Percentiles rank a stretch among this genome's conserved stretches.
Conservation (phyloP, 1,284 basidiomycete species). For the Heterobasidion irregulare region DNA sequence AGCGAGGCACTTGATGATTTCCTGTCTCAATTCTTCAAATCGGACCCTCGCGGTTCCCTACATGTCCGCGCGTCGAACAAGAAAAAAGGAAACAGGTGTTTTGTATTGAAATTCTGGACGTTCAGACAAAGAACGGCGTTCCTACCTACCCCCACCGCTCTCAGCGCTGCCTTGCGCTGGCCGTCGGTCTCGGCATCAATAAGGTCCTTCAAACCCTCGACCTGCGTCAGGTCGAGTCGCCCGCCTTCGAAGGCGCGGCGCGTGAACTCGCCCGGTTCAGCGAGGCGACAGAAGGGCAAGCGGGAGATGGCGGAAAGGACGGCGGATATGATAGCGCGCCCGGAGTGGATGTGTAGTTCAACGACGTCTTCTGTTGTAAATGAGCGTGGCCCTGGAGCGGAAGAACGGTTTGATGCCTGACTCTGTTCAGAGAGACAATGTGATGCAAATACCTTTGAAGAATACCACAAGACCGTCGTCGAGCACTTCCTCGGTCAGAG, state of each 20-base stretch:
- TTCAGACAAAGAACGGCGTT: background rate
- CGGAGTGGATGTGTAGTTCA: conserved; percentile 86
- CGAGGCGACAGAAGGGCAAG: conserved; percentile 59
- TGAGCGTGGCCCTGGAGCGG: conserved; percentile 50
- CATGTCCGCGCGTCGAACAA: background rate
- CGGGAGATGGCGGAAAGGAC: conserved; percentile 55
- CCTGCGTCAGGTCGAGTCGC: conserved; percentile 75
- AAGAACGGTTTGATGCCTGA: background rate
- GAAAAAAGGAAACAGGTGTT: background rate
- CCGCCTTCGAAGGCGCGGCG: conserved; percentile 74
- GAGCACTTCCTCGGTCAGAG: conserved; percentile 50
- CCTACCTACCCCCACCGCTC: conserved; percentile 49
- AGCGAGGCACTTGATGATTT: conserved; percentile 66
- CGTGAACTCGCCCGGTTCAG: conserved; percentile 84
- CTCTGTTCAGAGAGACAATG: background rate
- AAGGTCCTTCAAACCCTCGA: conserved; percentile 78
- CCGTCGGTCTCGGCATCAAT: conserved; percentile 81
- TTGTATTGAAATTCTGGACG: background rate
- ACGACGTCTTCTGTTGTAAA: conserved; percentile 81
- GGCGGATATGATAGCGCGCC: conserved; percentile 67
- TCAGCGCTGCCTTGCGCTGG: conserved; percentile 69
- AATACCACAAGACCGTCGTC: conserved; percentile 79
- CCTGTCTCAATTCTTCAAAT: conserved; percentile 55
- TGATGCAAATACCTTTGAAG: conserved; percentile 53
- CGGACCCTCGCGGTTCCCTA: conserved; percentile 53